These are phyloP conservation scores for Monilinia polystroma DNA, from an alignment of 2,329 filamentous ascomycete species.

Conservation along the genomic window DNA sequence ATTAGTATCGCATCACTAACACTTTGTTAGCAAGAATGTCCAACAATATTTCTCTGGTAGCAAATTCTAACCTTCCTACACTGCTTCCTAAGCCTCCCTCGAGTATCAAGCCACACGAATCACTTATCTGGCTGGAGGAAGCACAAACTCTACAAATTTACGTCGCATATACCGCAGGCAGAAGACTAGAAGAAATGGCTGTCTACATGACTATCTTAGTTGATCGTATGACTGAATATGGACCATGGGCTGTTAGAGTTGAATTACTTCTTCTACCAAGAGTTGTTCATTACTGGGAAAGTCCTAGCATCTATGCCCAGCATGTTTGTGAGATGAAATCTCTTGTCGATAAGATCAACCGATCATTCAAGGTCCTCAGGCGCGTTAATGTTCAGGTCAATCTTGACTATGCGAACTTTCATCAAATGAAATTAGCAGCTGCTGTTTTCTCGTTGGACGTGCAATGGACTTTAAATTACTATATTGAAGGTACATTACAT, in stretches of 20 bases:
- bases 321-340: neutral
- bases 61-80: neutral
- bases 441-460: neutral
- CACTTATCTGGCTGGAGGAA: conserved; percentile 3
- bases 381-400: neutral
- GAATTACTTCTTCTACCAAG: neutral
- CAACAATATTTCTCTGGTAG: neutral
- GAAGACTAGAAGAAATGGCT: conserved; percentile 2
- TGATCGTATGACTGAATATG: neutral
- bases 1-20: neutral
- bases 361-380: neutral
- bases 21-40: neutral
- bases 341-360: conserved; percentile 7
- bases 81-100: neutral
- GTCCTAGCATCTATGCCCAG: neutral
- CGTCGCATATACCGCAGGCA: conserved; percentile 6
- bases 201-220: neutral
- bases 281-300: neutral
- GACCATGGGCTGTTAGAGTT: neutral
- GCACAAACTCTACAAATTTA: neutral
- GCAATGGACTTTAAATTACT: conserved; percentile 2
- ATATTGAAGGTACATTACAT: neutral
- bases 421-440: conserved; percentile 13
- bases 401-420: conserved; percentile 10
- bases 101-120: neutral